Conservation (phyloP, 1,139 yeast genomes). For the Geotrichum citri-aurantii region DNA sequence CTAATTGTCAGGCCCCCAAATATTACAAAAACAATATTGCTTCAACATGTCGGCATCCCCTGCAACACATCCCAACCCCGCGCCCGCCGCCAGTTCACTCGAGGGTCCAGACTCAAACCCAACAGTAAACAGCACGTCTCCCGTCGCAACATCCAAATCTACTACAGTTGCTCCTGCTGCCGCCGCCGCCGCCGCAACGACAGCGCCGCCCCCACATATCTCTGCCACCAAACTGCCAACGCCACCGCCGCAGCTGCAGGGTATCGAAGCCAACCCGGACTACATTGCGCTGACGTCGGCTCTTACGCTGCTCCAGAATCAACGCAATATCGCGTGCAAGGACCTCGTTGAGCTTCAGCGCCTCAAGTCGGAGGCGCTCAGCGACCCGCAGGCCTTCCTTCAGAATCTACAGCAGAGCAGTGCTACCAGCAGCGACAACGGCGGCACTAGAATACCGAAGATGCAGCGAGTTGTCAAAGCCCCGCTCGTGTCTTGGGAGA, state of each 20-base stretch:
- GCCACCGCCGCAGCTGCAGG: constrained; percentile 5
- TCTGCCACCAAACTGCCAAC: constrained; percentile 8
- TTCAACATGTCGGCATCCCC: too few relatives aligned
- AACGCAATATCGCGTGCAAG: constrained; percentile 25
- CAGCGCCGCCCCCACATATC: not conserved
- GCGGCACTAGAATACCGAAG: constrained; percentile 4
- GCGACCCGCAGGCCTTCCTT: constrained; percentile 27
- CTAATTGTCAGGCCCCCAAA: too few relatives aligned
- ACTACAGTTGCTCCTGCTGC: too few relatives aligned
- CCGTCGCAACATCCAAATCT: too few relatives aligned
- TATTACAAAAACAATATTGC: too few relatives aligned
- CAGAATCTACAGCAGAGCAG: not conserved
- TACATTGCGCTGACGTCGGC: constrained; percentile 33
- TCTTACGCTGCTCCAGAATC: constrained; percentile 27
- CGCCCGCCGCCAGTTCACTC: too few relatives aligned
- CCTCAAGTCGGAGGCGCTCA: constrained; percentile 28
- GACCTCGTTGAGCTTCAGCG: constrained; percentile 27
- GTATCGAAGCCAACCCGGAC: constrained; percentile 25
- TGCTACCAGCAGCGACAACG: not conserved
- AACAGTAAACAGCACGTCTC: too few relatives aligned
- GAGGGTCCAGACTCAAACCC: too few relatives aligned
- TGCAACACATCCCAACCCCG: too few relatives aligned
- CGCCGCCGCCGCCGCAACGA: not conserved
- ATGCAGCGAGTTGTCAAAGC: constrained; percentile 16
- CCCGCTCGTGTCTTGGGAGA: constrained; percentile 11